Evolutionary conservation across 495 filamentous ascomycete species (phyloP).

Genomic region (Cenococcum geophilum): DNA sequence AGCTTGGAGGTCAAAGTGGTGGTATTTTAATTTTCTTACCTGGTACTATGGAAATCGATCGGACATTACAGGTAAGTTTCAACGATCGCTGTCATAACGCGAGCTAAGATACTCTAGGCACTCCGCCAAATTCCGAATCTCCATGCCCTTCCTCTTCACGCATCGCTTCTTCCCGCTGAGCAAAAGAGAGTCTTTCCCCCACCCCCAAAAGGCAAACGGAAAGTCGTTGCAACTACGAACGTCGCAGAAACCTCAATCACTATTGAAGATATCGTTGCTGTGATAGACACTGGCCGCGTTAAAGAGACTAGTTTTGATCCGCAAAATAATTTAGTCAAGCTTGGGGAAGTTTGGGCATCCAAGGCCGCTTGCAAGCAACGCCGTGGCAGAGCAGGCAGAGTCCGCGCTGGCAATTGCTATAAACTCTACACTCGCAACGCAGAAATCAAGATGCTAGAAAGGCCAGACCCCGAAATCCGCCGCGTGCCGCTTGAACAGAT

Average conservation of each 20-base stretch:
- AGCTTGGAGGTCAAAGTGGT: conserved; percentile 62
- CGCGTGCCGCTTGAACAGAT: conserved; percentile 91
- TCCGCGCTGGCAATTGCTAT: conserved; percentile 85
- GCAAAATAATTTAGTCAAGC: conserved; percentile 85
- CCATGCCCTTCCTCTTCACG: conserved; percentile 82
- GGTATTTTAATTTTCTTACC: conserved; percentile 94
- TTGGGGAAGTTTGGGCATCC: conserved; percentile 93
- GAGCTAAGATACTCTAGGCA: conserved; percentile 32
- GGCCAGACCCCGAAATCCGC: conserved; percentile 88
- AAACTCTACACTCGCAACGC: conserved; percentile 86
- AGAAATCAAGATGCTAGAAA: conserved; percentile 78
- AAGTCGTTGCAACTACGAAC: conserved; percentile 90
- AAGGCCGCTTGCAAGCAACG: conserved; percentile 92
- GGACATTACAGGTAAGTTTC: conserved; percentile 53
- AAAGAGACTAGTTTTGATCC: conserved; percentile 96
- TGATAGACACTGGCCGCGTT: conserved; percentile 90
- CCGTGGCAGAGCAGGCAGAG: conserved; percentile 89
- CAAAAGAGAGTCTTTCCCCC: conserved; percentile 78
- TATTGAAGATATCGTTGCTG: conserved; percentile 92
- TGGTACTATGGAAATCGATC: conserved; percentile 78
- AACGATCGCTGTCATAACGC: neutral
- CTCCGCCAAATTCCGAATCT: conserved; percentile 63
- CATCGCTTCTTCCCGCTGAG: conserved; percentile 78
- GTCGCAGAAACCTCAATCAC: conserved; percentile 98
- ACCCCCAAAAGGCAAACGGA: conserved; percentile 72